Base-by-base conservation (phyloP, 768 basidiomycete species). In the Xerocomellus chrysenteron region DNA sequence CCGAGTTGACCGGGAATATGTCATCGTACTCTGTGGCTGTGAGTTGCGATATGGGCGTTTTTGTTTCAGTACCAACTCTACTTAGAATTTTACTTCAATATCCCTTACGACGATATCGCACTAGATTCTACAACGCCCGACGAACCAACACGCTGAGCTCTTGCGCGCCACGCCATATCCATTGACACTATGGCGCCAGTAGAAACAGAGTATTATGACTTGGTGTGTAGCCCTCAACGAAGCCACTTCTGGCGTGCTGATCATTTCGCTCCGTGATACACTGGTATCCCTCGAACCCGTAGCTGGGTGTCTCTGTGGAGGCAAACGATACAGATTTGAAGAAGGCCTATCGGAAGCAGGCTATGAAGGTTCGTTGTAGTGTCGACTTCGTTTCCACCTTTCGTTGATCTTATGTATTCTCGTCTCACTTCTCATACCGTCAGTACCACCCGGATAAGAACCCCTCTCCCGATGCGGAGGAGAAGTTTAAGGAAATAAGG, bases 381-480 rank as follows among this genome's bases (percentile, higher is more conserved):
- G 24, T 33, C 28, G 24, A 39, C 42, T 35, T 33, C 46, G 0
- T 44, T 37, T 21, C 36, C 39, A 2, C 33, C 16, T 36, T 43
- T 32, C 30, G 14, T 49, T 19, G 17, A 44, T 55, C 39, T 21
- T 30, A 21, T 17, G n/a, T 43, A 5, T 16, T 19, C 17, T 39
- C 37, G 4, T 36, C 28, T 50, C n/a, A 19, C 52, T 32, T 42
- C 36, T 56, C 43, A 14, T 47, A 56, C 39, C n/a, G 19, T 33
- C 62, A 94, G 90, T 96, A 87, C 69, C 94, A 97, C 69, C 95
- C 94, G 5, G 95, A 97, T 75, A 97, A 96, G 81, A 98, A 98
- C 67, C 81, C 84, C 8, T 89, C 92, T 5, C 81, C 86, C n/a
- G 92, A 93, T 65, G 97, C 96, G 1, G 94, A 94, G 69, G 88